Conservation (phyloP, 208 protist genomes). For the Trypanosoma conorhini region DNA sequence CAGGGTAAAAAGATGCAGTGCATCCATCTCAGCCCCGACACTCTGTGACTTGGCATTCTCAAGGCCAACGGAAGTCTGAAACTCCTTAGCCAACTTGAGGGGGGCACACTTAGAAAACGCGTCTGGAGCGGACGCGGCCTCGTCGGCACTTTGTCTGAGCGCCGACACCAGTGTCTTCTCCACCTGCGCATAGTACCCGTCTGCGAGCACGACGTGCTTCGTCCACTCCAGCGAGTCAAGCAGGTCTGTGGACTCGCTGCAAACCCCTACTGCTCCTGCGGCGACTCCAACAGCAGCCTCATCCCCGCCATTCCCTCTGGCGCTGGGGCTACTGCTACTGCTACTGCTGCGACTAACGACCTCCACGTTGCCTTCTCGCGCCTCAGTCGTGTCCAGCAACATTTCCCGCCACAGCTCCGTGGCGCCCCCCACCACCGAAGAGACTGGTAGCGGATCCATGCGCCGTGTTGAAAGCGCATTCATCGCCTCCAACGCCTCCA, state of each 20-base stretch:
- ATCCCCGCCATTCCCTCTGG: neutral
- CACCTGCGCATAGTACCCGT: conserved; percentile 40
- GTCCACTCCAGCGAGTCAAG: conserved; percentile 37
- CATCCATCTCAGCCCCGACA: neutral
- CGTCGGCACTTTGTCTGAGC: conserved; percentile 4
- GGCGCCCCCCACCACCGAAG: neutral
- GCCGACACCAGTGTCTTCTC: conserved; percentile 34
- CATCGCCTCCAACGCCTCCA: conserved; percentile 44
- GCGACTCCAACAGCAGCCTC: neutral
- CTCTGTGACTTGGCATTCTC: neutral
- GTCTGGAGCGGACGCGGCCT: neutral
- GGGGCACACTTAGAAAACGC: neutral
- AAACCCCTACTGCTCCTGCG: neutral
- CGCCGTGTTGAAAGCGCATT: neutral
- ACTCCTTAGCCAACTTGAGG: too few relatives aligned
- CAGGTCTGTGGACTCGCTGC: neutral
- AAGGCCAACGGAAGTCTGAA: neutral
- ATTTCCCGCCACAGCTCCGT: neutral
- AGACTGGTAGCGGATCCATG: neutral
- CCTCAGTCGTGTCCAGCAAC: conserved; percentile 14
- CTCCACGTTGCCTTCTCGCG: neutral
- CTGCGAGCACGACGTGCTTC: conserved; percentile 55
- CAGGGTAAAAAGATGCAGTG: conserved; percentile 37
- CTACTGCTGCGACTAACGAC: conserved; percentile 1
- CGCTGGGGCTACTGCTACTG: neutral